These are phyloP conservation scores for Kwoniella sp. DNA, from an alignment of 768 basidiomycete species.

Conservation along the genomic window DNA sequence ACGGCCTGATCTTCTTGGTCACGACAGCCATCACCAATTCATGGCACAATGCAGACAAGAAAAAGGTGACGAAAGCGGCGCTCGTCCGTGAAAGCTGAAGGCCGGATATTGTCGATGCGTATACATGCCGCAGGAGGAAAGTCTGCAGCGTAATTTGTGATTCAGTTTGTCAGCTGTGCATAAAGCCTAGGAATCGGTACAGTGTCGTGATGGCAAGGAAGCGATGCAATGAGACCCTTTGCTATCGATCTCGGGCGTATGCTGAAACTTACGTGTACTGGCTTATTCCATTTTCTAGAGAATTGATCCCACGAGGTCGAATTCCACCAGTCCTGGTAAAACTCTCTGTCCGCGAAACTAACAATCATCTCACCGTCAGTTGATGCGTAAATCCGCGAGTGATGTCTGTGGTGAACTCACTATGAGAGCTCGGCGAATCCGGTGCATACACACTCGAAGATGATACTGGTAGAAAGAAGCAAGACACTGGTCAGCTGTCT, in stretches of 20 bases:
- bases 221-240: neutral
- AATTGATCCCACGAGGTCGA: conserved; percentile 96
- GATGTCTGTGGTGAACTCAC: conserved; percentile 59
- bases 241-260: too few species aligned
- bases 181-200: too few species aligned
- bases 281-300: conserved; percentile 97
- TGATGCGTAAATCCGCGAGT: conserved; percentile 7
- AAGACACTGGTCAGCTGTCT: neutral
- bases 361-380: too few species aligned
- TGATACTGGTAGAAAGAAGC: conserved; percentile 50
- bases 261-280: conserved; percentile 66
- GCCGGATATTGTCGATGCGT: conserved; percentile 78
- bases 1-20: conserved; percentile 86
- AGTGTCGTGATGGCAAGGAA: too few species aligned
- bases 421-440: conserved; percentile 89
- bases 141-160: conserved; percentile 35
- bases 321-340: conserved; percentile 99
- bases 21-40: conserved; percentile 97
- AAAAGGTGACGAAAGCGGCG: conserved; percentile 92
- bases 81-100: conserved; percentile 71
- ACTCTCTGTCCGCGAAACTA: conserved; percentile 94
- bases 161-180: too few species aligned
- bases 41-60: conserved; percentile 84
- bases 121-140: conserved; percentile 86
- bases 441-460: conserved; percentile 88